Evolutionary conservation across 2,329 filamentous ascomycete species (phyloP).

Genomic region (Rutstroemia sydowiana): DNA sequence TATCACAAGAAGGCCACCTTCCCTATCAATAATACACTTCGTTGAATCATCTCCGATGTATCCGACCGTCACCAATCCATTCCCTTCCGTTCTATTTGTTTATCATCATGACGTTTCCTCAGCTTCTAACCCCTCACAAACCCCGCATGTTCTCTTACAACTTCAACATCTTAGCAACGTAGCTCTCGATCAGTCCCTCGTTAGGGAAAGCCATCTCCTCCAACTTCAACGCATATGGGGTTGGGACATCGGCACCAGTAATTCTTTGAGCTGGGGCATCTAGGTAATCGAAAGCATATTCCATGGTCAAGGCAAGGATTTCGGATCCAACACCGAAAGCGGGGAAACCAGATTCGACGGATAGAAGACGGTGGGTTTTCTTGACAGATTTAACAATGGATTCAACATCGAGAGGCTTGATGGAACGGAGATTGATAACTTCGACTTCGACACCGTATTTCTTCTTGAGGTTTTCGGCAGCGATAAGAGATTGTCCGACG

Average conservation of each 20-base stretch:
- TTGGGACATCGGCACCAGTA: conserved; percentile 94
- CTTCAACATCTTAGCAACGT: conserved; percentile 81
- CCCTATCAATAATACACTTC: conserved; percentile 8
- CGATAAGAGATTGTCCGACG: conserved; percentile 83
- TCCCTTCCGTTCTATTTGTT: neutral
- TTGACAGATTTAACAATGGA: conserved; percentile 95
- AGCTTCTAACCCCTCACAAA: neutral
- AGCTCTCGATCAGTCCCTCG: conserved; percentile 78
- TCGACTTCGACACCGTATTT: conserved; percentile 95
- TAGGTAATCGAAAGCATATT: conserved; percentile 97
- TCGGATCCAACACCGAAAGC: conserved; percentile 89
- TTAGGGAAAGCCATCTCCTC: conserved; percentile 95
- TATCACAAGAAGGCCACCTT: conserved; percentile 3
- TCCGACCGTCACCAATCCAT: neutral
- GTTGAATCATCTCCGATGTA: neutral
- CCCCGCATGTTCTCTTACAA: conserved; percentile 42
- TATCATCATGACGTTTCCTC: neutral
- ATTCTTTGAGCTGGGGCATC: conserved; percentile 88
- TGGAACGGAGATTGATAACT: conserved; percentile 94
- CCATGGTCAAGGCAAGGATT: conserved; percentile 89
- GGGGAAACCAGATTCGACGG: conserved; percentile 93
- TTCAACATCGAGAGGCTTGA: conserved; percentile 95
- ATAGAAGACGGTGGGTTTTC: conserved; percentile 91
- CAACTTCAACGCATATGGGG: conserved; percentile 85
- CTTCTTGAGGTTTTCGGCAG: conserved; percentile 86